These are phyloP conservation scores for Suillus cothurnatus DNA, from an alignment of 768 basidiomycete species.

Conservation along the genomic window DNA sequence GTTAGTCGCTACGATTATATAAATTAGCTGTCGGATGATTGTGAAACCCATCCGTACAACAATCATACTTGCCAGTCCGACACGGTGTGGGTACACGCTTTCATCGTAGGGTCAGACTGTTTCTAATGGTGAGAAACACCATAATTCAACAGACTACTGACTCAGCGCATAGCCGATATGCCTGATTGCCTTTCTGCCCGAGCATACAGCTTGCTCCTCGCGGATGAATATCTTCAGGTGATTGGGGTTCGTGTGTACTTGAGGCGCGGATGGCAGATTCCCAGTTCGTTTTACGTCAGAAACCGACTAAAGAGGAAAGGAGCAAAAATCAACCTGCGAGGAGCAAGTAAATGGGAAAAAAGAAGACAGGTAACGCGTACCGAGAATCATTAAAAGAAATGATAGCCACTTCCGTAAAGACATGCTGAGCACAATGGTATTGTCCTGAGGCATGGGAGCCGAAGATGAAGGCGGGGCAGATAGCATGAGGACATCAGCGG, in stretches of 20 bases:
- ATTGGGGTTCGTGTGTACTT: conserved; percentile 23
- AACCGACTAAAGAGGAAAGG: conserved; percentile 79
- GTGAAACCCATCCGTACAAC: too few species aligned
- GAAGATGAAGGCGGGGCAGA: conserved; percentile 29
- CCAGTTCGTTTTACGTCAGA: conserved; percentile 85
- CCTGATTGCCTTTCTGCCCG: too few species aligned
- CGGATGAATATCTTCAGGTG: conserved; percentile 46
- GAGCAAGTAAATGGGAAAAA: conserved; percentile 7
- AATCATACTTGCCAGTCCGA: too few species aligned
- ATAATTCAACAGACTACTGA: too few species aligned
- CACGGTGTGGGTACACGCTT: too few species aligned
- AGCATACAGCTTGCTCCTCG: too few species aligned
- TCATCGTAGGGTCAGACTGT: too few species aligned
- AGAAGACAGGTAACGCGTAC: conserved; percentile 32
- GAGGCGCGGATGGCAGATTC: conserved; percentile 65
- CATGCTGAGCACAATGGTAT: conserved; percentile 32
- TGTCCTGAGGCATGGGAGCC: conserved; percentile 12
- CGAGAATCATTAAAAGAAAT: conserved; percentile 89
- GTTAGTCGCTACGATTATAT: too few species aligned
- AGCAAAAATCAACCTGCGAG: conserved; percentile 87
- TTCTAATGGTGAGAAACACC: too few species aligned
- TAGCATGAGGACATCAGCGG: conserved; percentile 20
- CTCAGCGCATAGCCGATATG: too few species aligned
- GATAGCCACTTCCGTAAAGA: conserved; percentile 85
- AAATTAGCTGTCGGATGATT: too few species aligned